Evolutionary conservation across 202 grass and related monocot species (phyloP).

Genomic region (Carex sylvatica): DNA sequence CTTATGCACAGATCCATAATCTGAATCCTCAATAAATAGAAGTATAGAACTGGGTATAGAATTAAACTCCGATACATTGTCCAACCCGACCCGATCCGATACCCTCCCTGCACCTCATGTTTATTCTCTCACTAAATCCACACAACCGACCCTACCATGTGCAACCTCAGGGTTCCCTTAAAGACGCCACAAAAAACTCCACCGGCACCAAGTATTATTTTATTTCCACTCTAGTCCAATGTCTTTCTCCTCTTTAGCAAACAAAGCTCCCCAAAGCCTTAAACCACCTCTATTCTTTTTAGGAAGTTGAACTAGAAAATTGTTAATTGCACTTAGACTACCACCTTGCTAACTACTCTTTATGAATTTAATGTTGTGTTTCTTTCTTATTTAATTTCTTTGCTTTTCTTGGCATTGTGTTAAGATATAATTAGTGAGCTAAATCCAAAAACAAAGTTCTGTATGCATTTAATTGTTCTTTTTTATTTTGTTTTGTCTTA

Average conservation of each 20-base stretch:
- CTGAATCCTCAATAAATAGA: not conserved
- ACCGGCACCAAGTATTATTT: conserved; percentile 17
- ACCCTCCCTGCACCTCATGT: not conserved
- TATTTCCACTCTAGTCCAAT: conserved; percentile 18
- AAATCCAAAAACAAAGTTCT: not conserved
- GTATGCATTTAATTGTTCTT: too few species aligned
- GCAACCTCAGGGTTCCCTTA: conserved; percentile 5
- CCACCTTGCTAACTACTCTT: not conserved
- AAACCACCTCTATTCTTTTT: conserved; percentile 24
- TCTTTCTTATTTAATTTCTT: not conserved
- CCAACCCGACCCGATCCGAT: not conserved
- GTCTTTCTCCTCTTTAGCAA: conserved; percentile 19
- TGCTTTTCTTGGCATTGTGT: not conserved
- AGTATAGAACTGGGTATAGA: not conserved
- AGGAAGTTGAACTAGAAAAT: not conserved
- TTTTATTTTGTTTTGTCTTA: too few species aligned
- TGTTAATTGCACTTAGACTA: conserved; percentile 6
- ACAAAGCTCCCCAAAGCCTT: conserved; percentile 19
- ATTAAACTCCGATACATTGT: not conserved
- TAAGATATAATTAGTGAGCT: not conserved
- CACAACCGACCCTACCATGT: conserved; percentile 28
- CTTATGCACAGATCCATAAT: not conserved
- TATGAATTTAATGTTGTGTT: conserved; percentile 5
- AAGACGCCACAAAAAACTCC: conserved; percentile 23
- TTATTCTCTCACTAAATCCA: not conserved